These are phyloP conservation scores for Dictyostelium capitatum DNA, from an alignment of 78 protist species.

Conservation along the genomic window DNA sequence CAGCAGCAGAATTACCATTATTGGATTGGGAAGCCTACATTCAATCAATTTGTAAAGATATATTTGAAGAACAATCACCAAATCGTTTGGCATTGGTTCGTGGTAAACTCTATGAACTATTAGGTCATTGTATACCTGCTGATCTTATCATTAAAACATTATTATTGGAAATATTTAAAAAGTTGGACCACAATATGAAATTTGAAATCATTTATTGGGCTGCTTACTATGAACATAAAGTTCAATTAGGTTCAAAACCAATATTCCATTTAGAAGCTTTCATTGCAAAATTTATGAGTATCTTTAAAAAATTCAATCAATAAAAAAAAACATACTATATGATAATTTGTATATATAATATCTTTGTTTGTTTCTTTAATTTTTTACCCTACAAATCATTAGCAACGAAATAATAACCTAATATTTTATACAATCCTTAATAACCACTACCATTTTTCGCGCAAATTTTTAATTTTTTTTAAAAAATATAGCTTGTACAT, in stretches of 20 bases:
- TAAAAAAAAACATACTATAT: not conserved
- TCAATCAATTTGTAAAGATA: conserved; percentile 67
- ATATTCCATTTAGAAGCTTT: conserved; percentile 98
- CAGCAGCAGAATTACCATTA: conserved; percentile 9
- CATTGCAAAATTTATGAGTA: conserved; percentile 93
- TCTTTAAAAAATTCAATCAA: conserved; percentile 84
- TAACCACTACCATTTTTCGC: too few relatives aligned
- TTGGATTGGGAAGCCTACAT: conserved; percentile 96
- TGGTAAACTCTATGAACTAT: conserved; percentile 93
- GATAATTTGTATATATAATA: too few relatives aligned
- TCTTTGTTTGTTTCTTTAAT: too few relatives aligned
- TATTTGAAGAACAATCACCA: conserved; percentile 91
- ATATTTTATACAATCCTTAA: too few relatives aligned
- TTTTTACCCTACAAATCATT: too few relatives aligned
- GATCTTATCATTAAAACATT: conserved; percentile 90
- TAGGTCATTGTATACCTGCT: conserved; percentile 97
- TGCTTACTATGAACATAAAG: conserved; percentile 89
- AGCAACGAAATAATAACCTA: too few relatives aligned
- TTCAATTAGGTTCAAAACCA: conserved; percentile 92
- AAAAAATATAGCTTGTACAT: too few relatives aligned
- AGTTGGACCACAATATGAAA: conserved; percentile 25
- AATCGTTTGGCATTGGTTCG: conserved; percentile 86
- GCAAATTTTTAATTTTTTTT: too few relatives aligned
- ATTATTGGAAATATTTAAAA: conserved; percentile 45
- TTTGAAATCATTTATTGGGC: conserved; percentile 88